Base-by-base conservation (phyloP, 1,139 yeast genomes). In the Suhomyces guaymorum region DNA sequence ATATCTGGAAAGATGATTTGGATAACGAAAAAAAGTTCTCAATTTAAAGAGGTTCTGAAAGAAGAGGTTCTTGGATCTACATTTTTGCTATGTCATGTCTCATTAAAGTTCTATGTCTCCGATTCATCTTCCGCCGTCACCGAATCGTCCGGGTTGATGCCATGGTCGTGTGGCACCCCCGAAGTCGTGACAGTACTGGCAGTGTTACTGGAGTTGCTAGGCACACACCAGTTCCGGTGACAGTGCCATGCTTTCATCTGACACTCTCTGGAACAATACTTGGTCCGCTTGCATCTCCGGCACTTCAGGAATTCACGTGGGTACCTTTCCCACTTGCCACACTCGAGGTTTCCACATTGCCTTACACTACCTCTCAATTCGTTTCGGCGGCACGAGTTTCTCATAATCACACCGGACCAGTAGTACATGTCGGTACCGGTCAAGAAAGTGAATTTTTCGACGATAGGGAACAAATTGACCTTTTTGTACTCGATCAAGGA, bases 341-440 rank as follows among this genome's bases (percentile, higher is more conserved):
- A 92, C 25, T 79, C 84, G 50, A 89, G 82, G 58, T 82, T 83
- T 1, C 97, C 97, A 61, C 98, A 92, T 62, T 92, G 98, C 33
- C 97, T 75, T 22, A 92, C 85, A 3, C 97, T 97, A 17, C 95
- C 95, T 38, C 81, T 71, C 28, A 72, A 60, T 55, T 90, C 97
- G 57, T 90, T 94, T 54, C 92, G 80, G 39, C 97, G 75, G 57
- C 96, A 90, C 1, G 96, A 87, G 58, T 92, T 92, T 42, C 97
- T 74, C 92, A 92, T 92, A 30, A 90, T 88, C 11, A 90, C 96
- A 4, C 96, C 95, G 3, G 97, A 88, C 98, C 98, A 92, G 61
- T 90, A 89, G 49, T 85, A 84, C 71, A 89, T 80, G 49, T 89
- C 97, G 28, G 82, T 76, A 23, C 76, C 75, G 15, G 78, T 69